A percentile compares a stretch with the other conserved stretches of the same genome.
Conservation (phyloP, 495 filamentous ascomycete species). For the Paragyromitra xinjiangensis region DNA sequence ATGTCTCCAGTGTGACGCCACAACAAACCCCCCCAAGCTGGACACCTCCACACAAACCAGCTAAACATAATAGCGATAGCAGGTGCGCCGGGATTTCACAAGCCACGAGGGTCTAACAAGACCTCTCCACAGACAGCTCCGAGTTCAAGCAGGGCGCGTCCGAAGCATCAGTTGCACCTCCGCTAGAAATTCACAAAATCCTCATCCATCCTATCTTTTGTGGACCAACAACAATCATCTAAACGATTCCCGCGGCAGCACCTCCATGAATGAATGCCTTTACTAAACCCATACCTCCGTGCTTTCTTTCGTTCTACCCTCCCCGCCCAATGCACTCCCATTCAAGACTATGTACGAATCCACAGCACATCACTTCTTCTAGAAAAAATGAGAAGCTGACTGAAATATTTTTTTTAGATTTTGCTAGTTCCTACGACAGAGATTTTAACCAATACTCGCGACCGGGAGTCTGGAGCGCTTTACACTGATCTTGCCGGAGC, state of each 20-base stretch:
- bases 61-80: constrained; percentile 22
- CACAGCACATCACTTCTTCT: neutral
- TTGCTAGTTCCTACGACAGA: constrained; percentile 94
- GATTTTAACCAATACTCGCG: constrained; percentile 84
- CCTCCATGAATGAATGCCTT: constrained; percentile 90
- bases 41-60: constrained; percentile 24
- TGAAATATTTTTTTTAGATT: constrained; percentile 64
- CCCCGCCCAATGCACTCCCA: constrained; percentile 89
- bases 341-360: constrained; percentile 80
- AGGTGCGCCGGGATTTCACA: constrained; percentile 32
- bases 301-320: constrained; percentile 97
- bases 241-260: constrained; percentile 36
- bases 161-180: constrained; percentile 1
- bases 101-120: constrained; percentile 27
- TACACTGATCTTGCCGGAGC: constrained; percentile 83
- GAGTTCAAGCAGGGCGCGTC: neutral
- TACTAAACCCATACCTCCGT: constrained; percentile 97
- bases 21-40: constrained; percentile 12
- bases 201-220: constrained; percentile 3
- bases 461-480: constrained; percentile 80
- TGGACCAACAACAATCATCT: constrained; percentile 16
- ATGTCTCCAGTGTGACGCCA: constrained; percentile 29
- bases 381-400: constrained; percentile 23
- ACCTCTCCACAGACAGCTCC: constrained; percentile 5
- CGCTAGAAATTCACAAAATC: constrained; percentile 19